These are phyloP conservation scores for Piloderma croceum DNA, from an alignment of 768 basidiomycete genomes.

Conservation along the genomic window DNA sequence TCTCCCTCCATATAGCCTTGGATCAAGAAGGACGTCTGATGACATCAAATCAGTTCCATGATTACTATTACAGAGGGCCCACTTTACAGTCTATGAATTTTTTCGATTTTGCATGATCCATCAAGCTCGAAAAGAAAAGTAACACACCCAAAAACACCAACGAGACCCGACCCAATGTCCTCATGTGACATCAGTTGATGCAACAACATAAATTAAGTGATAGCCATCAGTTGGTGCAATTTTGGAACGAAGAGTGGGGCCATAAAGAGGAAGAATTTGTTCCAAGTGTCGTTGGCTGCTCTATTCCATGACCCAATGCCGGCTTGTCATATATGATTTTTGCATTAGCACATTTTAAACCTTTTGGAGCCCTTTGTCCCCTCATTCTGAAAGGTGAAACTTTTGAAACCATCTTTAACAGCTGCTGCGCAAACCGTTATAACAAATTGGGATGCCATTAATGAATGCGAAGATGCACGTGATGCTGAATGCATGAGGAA, in stretches of 20 bases:
- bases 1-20: too few species aligned
- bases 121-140: conserved; percentile 7
- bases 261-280: conserved; percentile 2
- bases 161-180: too few species aligned
- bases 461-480: conserved; percentile 30
- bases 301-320: not conserved
- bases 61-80: conserved; percentile 22
- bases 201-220: conserved; percentile 9
- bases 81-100: too few species aligned
- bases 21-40: conserved; percentile 9
- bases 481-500: conserved; percentile 26
- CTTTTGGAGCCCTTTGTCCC: too few species aligned
- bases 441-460: conserved; percentile 27
- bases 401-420: conserved; percentile 1
- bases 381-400: too few species aligned
- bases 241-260: conserved; percentile 8
- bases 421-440: conserved; percentile 11
- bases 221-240: conserved; percentile 13
- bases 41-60: conserved; percentile 20
- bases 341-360: conserved; percentile 19
- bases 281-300: conserved; percentile 1
- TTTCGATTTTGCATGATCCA: conserved; percentile 20
- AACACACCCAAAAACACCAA: too few species aligned
- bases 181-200: too few species aligned
- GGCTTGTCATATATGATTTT: conserved; percentile 10